Evolutionary conservation across 208 protist genomes (phyloP).

Genomic region (Lotmaria passim): DNA sequence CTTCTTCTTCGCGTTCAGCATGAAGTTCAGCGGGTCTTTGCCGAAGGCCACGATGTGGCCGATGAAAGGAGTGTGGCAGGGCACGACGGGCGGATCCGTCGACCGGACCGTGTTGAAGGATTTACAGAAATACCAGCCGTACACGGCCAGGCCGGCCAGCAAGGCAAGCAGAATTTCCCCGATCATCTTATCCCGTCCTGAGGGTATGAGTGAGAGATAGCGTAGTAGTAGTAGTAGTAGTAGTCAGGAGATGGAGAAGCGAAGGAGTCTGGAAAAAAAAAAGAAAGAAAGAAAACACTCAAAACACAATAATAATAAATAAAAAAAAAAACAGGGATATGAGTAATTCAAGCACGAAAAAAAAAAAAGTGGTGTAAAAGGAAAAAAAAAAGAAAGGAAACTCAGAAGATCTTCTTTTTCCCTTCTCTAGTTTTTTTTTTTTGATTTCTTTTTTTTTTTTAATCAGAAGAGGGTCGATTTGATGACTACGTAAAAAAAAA

Average conservation of each 20-base stretch:
- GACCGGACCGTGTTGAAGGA: slow-evolving; percentile 81
- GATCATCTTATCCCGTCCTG: slow-evolving; percentile 50
- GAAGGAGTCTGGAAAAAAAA: not conserved
- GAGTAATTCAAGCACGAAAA: no score
- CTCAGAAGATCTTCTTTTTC: slow-evolving; percentile 10
- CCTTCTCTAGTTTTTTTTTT: not conserved
- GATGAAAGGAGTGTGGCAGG: slow-evolving; percentile 59
- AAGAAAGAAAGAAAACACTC: no score
- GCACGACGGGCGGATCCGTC: slow-evolving; percentile 79
- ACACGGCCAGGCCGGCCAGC: slow-evolving; percentile 55
- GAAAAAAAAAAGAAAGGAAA: slow-evolving; percentile 10
- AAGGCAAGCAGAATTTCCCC: slow-evolving; percentile 54
- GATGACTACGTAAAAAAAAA: not conserved
- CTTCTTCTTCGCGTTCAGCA: slow-evolving; percentile 63
- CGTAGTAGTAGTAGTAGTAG: no score
- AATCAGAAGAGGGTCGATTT: no score
- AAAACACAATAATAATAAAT: not conserved
- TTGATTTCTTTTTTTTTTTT: slow-evolving; percentile 12
- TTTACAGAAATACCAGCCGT: slow-evolving; percentile 80
- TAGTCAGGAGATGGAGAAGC: no score
- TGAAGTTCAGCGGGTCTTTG: slow-evolving; percentile 70
- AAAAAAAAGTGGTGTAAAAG: not conserved
- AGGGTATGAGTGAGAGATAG: slow-evolving; percentile 9
- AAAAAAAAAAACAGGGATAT: slow-evolving; percentile 8
- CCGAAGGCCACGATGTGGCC: slow-evolving; percentile 83